Evolutionary conservation across 1,284 basidiomycete species (phyloP), one percentile per base, ranked within the genome.

Genomic region (Cutaneotrichosporon sp.): DNA sequence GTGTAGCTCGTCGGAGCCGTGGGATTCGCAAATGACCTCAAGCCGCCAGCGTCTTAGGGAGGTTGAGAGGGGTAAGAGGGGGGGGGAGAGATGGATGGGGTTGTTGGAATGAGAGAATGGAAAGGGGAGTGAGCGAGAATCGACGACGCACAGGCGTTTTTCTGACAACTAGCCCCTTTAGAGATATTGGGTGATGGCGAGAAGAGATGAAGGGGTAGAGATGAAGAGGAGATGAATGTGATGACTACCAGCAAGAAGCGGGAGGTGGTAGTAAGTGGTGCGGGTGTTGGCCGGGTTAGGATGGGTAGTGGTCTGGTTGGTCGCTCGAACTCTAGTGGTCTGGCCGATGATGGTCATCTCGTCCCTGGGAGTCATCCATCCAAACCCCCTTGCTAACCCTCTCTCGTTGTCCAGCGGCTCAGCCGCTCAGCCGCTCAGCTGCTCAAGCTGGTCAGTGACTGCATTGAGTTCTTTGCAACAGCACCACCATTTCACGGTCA

Each of bases 201-300:
- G 38, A 41, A 41, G 38, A 41, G 38, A 41, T 25, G 38, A 41
- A 41, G 17, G 38, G 38, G 38, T 41, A 26, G 38, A 25, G 38
- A 41, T 41, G 38, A 41, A 41, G 22, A 20, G n/a, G 27, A 24
- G 41, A 24, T 26, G 14, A 16, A 10, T 25, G 25, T 5, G 41
- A 39, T 39, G 19, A n/a, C n/a, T 9, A 17, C n/a, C 10, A 22
- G 37, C 11, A 4, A 16, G 11, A 11, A 11, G 20, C 20, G 11
- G 37, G 20, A 22, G 19, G 37, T 12, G 20, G 37, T 20, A 16
- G 20, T 11, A 22, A 5, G 41, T 8, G 27, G 14, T 25, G 14
- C 10, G 29, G 29, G 14, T 31, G 29, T 9, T 31, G 29, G 29
- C n/a, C n/a, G n/a, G n/a, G n/a, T n/a, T n/a, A n/a, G n/a, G n/a